Evolutionary conservation across 768 basidiomycete genomes (phyloP), one percentile per base, ranked within the genome.

Genomic region (Suillus decipiens): DNA sequence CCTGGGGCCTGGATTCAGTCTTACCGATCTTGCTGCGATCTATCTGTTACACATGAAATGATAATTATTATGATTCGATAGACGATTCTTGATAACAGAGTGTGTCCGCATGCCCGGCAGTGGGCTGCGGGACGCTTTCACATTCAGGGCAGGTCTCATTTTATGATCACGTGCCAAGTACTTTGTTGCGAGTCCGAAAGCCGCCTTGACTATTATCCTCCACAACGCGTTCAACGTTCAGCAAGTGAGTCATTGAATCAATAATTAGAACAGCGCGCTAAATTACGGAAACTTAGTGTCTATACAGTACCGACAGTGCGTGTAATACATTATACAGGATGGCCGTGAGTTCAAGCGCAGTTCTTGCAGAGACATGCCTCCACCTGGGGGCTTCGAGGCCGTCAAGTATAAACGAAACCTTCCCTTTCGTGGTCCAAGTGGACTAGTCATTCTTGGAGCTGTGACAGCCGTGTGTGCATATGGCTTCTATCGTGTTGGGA

Each of bases 351-450:
- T 42, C 28, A 55, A 36, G 28, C 61, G 59, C 53, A 22, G 19
- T 67, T 63, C 63, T 68, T 61, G 63, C 78, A 97, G 96, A 78
- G 96, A 99, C 73, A 90, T 99, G 88, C 96, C 96, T 70, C 96
- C 96, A 47, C 69, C 87, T 51, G 95, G 95, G 65, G 96, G 96
- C 2, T 99, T 96, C 78, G 95, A 93, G 73, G 79, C 89, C 34
- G 79, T 99, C 79, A 89, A 89, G 77, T 99, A 98, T 85, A 96
- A 95, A 77, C 91, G 96, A 68, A 96, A 96, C 77, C 86, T 99
- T 54, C 95, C 96, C 53, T 81, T 93, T 73, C 86, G 91, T 63
- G 93, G 93, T 2, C 94, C 93, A 60, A 86, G 93, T 39, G 95
- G 93, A 28, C 80, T 89, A 61, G 89, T 84, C 67, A 87, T 98